phyloP scores from a whole-genome alignment of 2,329 filamentous ascomycete genomes.

The Talaromyces rugulosus region DNA sequence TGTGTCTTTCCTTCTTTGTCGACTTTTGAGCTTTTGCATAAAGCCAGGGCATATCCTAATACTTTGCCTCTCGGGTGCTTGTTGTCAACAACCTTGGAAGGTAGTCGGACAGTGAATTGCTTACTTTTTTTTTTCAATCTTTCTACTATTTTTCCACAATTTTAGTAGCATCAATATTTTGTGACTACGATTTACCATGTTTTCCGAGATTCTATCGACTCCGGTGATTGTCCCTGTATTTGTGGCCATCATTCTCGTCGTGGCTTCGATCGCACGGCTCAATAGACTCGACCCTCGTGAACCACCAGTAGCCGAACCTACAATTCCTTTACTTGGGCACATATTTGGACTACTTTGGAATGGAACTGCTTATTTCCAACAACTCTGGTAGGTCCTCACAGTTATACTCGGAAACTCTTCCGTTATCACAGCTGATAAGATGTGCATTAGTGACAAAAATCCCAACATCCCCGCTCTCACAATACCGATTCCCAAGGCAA shows the following conservation, averaged over 20 bases:
- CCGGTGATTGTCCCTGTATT: background rate
- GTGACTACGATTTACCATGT: background rate
- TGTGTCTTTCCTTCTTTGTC: background rate
- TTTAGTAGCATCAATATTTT: background rate
- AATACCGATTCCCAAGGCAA: slow-evolving; percentile 22
- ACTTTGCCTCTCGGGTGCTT: background rate
- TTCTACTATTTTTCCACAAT: background rate
- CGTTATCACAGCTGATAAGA: background rate
- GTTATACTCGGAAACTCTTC: background rate
- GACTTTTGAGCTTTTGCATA: background rate
- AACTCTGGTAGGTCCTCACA: slow-evolving; percentile 15
- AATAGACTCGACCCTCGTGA: slow-evolving; percentile 21
- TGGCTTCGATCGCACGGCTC: background rate
- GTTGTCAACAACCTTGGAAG: background rate
- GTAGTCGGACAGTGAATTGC: background rate
- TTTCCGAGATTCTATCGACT: background rate
- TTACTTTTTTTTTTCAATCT: background rate
- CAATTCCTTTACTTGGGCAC: slow-evolving; percentile 27
- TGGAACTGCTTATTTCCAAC: slow-evolving; percentile 21
- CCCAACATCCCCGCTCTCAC: slow-evolving; percentile 18
- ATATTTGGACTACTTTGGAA: slow-evolving; percentile 19
- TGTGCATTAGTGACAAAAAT: slow-evolving; percentile 1
- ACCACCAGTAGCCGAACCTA: slow-evolving; percentile 17
- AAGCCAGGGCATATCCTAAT: background rate
- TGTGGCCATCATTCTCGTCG: background rate